These are phyloP conservation scores for Yarrowia sp. DNA, from an alignment of 805 yeast genomes.

Conservation along the genomic window DNA sequence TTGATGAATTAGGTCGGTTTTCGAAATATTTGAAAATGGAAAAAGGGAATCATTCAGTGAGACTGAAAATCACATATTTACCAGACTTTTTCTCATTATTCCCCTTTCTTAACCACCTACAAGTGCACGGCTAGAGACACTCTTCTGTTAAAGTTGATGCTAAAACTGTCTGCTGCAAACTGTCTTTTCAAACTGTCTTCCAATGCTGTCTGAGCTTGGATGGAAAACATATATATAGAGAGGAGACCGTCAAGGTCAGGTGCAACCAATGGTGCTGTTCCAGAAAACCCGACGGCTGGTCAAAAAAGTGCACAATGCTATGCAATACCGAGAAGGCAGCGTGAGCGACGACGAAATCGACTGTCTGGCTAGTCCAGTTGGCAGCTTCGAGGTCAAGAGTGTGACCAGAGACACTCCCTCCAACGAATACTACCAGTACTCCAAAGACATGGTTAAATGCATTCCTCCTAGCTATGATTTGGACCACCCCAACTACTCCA, in stretches of 20 bases:
- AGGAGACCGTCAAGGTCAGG: too few species aligned
- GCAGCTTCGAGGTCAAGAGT: constrained; percentile 7
- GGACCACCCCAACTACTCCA: neutral
- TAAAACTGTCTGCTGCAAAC: neutral
- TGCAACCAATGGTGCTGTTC: constrained; percentile 8
- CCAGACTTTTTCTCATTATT: too few species aligned
- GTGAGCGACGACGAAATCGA: constrained; percentile 18
- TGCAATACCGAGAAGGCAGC: constrained; percentile 11
- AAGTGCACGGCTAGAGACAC: too few species aligned
- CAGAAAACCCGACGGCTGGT: constrained; percentile 23
- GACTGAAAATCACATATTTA: too few species aligned
- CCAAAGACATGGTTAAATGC: neutral
- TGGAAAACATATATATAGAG: neutral
- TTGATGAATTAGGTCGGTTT: too few species aligned
- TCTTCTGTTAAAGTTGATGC: neutral
- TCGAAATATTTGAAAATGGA: too few species aligned
- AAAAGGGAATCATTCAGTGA: too few species aligned
- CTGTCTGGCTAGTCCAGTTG: constrained; percentile 2
- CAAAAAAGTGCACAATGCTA: constrained; percentile 24
- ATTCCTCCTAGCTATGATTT: constrained; percentile 5
- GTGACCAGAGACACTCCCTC: neutral
- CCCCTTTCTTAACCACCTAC: too few species aligned
- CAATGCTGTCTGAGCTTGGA: neutral
- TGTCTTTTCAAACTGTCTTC: too few species aligned
- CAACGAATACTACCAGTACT: neutral